Percentiles rank a stretch among this genome's conserved stretches.
These are phyloP conservation scores for Alloteropsis angusta DNA, from an alignment of 202 grass and related monocot species.

Conservation along the genomic window DNA sequence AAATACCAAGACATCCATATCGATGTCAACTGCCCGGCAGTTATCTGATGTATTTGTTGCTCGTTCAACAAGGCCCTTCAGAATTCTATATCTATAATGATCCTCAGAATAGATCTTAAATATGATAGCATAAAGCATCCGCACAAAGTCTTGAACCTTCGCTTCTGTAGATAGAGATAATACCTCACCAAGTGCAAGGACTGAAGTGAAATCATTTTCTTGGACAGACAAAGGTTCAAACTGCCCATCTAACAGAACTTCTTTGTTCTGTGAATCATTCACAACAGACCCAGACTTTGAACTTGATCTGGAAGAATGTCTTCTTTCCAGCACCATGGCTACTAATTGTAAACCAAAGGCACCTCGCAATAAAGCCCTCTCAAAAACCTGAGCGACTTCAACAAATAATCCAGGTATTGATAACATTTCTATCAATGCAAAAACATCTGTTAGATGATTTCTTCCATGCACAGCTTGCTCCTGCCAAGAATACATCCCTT, in stretches of 20 bases:
- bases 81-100: constrained; percentile 77
- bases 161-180: constrained; percentile 64
- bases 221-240: constrained; percentile 42
- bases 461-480: constrained; percentile 54
- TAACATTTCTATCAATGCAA: constrained; percentile 79
- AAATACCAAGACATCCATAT: constrained; percentile 91
- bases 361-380: constrained; percentile 57
- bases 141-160: constrained; percentile 68
- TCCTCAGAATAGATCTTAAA: constrained; percentile 79
- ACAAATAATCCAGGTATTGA: constrained; percentile 67
- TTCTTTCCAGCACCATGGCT: constrained; percentile 79
- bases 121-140: constrained; percentile 82
- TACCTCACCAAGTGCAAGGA: constrained; percentile 81
- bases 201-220: constrained; percentile 83
- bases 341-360: constrained; percentile 63
- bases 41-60: constrained; percentile 74
- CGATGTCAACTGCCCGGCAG: constrained; percentile 68
- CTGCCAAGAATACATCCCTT: constrained; percentile 60
- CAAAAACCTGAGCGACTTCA: constrained; percentile 64
- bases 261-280: constrained; percentile 56
- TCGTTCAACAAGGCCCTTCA: constrained; percentile 84
- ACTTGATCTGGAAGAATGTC: constrained; percentile 54
- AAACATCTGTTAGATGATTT: constrained; percentile 71
- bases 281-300: constrained; percentile 40
- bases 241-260: constrained; percentile 54